Evolutionary conservation across 495 filamentous ascomycete genomes (phyloP), one percentile per base, ranked within the genome.

Genomic region (Usnea hakonensis): DNA sequence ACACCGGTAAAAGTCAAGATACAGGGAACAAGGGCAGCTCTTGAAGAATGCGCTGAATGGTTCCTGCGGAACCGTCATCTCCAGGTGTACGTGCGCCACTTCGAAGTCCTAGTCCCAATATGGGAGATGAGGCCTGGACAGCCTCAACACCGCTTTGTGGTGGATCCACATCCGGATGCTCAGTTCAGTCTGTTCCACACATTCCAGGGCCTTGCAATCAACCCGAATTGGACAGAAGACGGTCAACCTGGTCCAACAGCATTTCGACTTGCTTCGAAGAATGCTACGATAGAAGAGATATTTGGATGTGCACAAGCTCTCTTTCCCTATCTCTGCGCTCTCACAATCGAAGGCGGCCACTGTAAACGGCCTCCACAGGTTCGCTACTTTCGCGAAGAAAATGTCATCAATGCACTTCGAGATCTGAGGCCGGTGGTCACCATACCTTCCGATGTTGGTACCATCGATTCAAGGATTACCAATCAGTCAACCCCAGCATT

Each of bases 281-380:
- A 88, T 69, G 85, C 83, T 48, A 83, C 85, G 1, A 70, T 90
- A 53, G 82, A 87, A 46, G 86, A 88, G 58, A 82, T 87, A 3
- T 88, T 90, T 46, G 68, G 73, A 37, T 85, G 84, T 59, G 75
- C 87, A 40, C 72, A 78, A 54, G 71, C 70, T 33, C 74, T 78
- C 11, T 87, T 90, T 43, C 77, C 81, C 1, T 78, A 83, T 57
- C 83, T 81, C 2, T 80, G 79, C 58, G 79, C 88, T 21, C 72
- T 90, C 64, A 90, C 86, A n/a, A 74, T 90, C 32, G 86, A 90
- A 73, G 87, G 85, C 4, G 87, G 87, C n/a, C 84, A 90, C 63
- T 80, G 85, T 65, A 87, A 85, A 69, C 87, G 86, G 66, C 82
- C 87, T 16, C 85, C 85, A 2, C 79, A 82, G 69, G 81, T 89